Conservation (phyloP, 352 stramenopile genomes). For the Phytophthora tentaculata region DNA sequence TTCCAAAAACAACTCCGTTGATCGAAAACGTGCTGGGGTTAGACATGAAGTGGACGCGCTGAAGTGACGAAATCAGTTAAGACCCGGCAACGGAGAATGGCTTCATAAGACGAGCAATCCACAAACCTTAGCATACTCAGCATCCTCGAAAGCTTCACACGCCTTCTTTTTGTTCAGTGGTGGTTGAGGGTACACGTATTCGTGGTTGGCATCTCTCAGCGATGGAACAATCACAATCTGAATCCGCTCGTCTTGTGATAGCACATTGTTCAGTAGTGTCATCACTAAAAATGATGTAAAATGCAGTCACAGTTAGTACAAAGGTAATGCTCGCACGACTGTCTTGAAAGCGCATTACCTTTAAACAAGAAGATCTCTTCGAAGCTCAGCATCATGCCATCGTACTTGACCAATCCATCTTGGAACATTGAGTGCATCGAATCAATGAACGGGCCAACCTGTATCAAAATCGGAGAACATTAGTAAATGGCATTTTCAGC, state of each 20-base stretch:
- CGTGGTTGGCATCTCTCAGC: conserved; percentile 95
- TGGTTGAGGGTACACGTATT: conserved; percentile 95
- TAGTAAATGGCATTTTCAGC: neutral
- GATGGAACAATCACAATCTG: conserved; percentile 96
- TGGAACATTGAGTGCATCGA: conserved; percentile 90
- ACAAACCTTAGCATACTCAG: conserved; percentile 68
- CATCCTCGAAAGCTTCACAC: conserved; percentile 65
- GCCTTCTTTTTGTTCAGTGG: conserved; percentile 91
- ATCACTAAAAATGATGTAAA: conserved; percentile 75
- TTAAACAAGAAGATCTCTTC: conserved; percentile 90
- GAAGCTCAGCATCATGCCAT: conserved; percentile 84
- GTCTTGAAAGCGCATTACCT: conserved; percentile 39
- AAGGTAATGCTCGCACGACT: neutral
- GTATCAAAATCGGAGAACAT: conserved; percentile 6
- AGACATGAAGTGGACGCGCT: conserved; percentile 94
- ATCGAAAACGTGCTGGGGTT: conserved; percentile 96
- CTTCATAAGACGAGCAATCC: neutral
- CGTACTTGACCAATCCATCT: conserved; percentile 79
- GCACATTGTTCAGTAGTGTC: conserved; percentile 70
- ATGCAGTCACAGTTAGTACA: conserved; percentile 7
- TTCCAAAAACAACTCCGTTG: conserved; percentile 94
- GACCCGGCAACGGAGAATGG: conserved; percentile 1
- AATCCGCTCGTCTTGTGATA: conserved; percentile 53
- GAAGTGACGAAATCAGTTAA: conserved; percentile 14
- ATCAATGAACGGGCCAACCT: conserved; percentile 97